Conservation (phyloP, 352 stramenopile genomes). For the Bremia lactucae region DNA sequence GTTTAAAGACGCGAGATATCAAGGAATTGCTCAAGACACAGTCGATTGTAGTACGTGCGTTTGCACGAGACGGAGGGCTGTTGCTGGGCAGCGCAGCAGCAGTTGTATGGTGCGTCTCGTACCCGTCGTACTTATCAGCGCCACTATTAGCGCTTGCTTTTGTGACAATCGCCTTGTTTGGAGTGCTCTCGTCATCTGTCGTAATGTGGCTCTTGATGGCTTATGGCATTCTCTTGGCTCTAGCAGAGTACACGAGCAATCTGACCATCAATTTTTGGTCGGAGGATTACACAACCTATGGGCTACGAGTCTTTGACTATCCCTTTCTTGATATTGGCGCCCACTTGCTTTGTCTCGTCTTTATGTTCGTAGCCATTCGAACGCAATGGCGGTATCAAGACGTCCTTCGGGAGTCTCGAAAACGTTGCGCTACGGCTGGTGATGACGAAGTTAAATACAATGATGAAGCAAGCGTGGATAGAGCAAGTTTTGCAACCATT, state of each 20-base stretch:
- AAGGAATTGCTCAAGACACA: slow-evolving; percentile 48
- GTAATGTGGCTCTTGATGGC: slow-evolving; percentile 57
- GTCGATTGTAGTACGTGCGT: slow-evolving; percentile 50
- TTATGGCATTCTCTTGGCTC: slow-evolving; percentile 42
- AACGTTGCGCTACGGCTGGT: slow-evolving; percentile 15
- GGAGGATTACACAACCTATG: slow-evolving; percentile 44
- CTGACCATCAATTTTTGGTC: slow-evolving; percentile 42
- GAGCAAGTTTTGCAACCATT: slow-evolving; percentile 28
- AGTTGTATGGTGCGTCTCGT: slow-evolving; percentile 72
- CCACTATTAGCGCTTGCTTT: slow-evolving; percentile 56
- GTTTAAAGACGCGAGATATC: slow-evolving; percentile 24
- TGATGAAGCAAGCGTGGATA: slow-evolving; percentile 7
- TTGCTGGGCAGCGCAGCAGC: slow-evolving; percentile 53
- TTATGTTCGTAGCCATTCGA: slow-evolving; percentile 74
- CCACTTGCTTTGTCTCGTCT: slow-evolving; percentile 63
- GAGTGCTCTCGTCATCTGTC: slow-evolving; percentile 30
- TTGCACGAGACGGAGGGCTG: slow-evolving; percentile 55
- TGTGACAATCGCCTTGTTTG: slow-evolving; percentile 58
- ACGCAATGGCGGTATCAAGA: slow-evolving; percentile 67
- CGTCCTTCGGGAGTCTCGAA: slow-evolving; percentile 35
- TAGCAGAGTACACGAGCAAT: slow-evolving; percentile 60
- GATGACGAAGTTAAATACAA: slow-evolving; percentile 5
- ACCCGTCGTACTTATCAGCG: slow-evolving; percentile 67
- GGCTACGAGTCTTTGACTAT: slow-evolving; percentile 59
- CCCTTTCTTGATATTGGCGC: slow-evolving; percentile 61